Percentiles rank a stretch among this genome's conserved stretches.
Conservation (phyloP, 495 filamentous ascomycete genomes). For the Talaromyces wortmannii region DNA sequence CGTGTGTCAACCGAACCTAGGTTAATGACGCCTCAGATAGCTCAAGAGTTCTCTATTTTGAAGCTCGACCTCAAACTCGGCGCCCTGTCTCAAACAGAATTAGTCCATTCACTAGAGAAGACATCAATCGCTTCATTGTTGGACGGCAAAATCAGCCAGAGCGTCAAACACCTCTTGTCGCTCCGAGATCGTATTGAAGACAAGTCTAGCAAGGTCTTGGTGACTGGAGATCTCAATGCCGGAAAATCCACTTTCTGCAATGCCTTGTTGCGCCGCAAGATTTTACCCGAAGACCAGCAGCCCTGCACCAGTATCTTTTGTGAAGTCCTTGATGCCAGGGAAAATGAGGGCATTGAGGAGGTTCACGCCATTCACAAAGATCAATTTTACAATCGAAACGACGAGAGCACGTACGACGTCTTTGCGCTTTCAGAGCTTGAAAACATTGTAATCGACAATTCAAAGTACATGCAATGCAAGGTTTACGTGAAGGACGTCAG, state of each 20-base stretch:
- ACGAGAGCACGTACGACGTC: conserved; percentile 90
- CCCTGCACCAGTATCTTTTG: conserved; percentile 99
- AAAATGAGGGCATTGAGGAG: conserved; percentile 87
- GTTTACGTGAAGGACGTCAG: conserved; percentile 92
- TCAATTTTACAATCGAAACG: conserved; percentile 71
- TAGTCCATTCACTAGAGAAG: conserved; percentile 97
- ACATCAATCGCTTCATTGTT: conserved; percentile 78
- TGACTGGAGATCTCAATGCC: conserved; percentile 96
- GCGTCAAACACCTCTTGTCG: conserved; percentile 79
- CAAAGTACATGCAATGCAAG: conserved; percentile 88
- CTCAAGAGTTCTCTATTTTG: conserved; percentile 90
- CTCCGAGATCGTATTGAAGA: conserved; percentile 94
- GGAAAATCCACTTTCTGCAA: conserved; percentile 99
- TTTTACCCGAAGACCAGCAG: conserved; percentile 94
- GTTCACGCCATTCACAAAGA: conserved; percentile 91
- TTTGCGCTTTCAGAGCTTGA: conserved; percentile 72
- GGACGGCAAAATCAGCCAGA: conserved; percentile 89
- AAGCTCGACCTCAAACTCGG: conserved; percentile 93
- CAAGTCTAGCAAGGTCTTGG: conserved; percentile 91
- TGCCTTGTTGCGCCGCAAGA: conserved; percentile 82
- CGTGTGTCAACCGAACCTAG: conserved; percentile 55
- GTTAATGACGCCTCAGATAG: conserved; percentile 85
- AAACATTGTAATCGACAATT: conserved; percentile 81
- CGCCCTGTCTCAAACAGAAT: conserved; percentile 73
- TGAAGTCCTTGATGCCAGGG: conserved; percentile 86